Evolutionary conservation across 1,139 yeast genomes (phyloP).

Genomic region (Yamadazyma membranifaciens): DNA sequence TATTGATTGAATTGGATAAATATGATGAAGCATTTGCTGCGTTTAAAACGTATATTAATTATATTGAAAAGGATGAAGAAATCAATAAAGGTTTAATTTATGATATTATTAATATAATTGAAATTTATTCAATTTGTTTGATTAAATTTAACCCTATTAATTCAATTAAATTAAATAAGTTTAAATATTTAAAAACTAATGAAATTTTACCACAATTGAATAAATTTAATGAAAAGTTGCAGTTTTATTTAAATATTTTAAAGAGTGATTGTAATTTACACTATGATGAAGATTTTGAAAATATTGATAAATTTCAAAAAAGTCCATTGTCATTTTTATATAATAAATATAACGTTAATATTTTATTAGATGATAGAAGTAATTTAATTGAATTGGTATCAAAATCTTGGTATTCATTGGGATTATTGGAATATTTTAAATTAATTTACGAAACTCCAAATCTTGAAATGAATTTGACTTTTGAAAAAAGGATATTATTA

Average conservation of each 20-base stretch:
- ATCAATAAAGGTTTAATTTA: conserved; percentile 32
- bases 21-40: conserved; percentile 48
- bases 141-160: conserved; percentile 37
- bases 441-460: conserved; percentile 30
- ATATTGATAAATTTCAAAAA: conserved; percentile 12
- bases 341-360: conserved; percentile 35
- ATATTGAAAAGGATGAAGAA: conserved; percentile 34
- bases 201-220: conserved; percentile 23
- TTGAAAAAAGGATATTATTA: conserved; percentile 19
- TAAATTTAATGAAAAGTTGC: conserved; percentile 20
- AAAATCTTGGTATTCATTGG: conserved; percentile 40
- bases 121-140: conserved; percentile 35
- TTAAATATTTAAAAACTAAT: conserved; percentile 26
- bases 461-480: conserved; percentile 17
- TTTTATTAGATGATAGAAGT: conserved; percentile 29
- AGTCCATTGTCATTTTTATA: conserved; percentile 36
- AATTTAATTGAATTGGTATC: conserved; percentile 32
- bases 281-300: conserved; percentile 23
- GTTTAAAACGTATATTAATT: conserved; percentile 35
- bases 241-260: conserved; percentile 24
- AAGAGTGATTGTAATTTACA: conserved; percentile 25
- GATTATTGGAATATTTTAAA: conserved; percentile 31
- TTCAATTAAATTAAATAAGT: conserved; percentile 21
- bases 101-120: conserved; percentile 38
- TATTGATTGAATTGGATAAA: conserved; percentile 35